Base-by-base conservation (phyloP, 1,284 basidiomycete genomes). In the Irpex rosettiformis region DNA sequence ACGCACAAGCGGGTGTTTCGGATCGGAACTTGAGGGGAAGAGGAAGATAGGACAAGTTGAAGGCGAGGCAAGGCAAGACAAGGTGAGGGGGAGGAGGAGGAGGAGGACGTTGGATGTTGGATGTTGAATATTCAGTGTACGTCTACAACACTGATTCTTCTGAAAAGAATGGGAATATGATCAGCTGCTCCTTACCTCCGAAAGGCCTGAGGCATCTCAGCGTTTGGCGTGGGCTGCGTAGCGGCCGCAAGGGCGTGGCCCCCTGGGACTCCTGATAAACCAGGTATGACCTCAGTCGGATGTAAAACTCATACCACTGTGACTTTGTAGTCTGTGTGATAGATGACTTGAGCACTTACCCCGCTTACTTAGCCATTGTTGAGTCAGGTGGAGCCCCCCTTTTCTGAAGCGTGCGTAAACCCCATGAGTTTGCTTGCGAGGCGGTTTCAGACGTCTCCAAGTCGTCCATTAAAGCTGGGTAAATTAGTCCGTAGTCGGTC, bases 1-100 rank as follows among this genome's bases (percentile, higher is more conserved):
- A 58, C 52, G 40, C 52, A 11, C 10, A 37, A 52, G 54, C 58
- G 58, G 59, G 13, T 25, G 42, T 53, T 57, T 61, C 59, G 59
- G 59, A 57, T 56, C 59, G 59, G 59, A 61, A n/a, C 59, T 56
- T 59, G 43, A 18, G 48, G 52, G 49, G 33, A 42, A 27, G n/a
- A 52, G 55, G 27, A 33, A 48, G 58, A 59, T 59, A 59, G 55
- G 54, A 56, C 48, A 53, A 30, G 30, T 29, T 42, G 22, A 29
- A 21, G 54, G 42, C n/a, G 33, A 48, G 54, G 10, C 30, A 57
- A 52, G 27, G 40, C 33, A 59, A 43, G 54, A 56, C 48, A 53
- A 30, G 30, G 30, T 42, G 22, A 29, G 16, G 54, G 42, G 7
- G 33, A 48, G 54, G 49, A 55, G 58, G 58, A 24, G 53, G 52